These are phyloP conservation scores for Forsythia viridissima DNA, from an alignment of 257 asterid genomes.

Conservation along the genomic window DNA sequence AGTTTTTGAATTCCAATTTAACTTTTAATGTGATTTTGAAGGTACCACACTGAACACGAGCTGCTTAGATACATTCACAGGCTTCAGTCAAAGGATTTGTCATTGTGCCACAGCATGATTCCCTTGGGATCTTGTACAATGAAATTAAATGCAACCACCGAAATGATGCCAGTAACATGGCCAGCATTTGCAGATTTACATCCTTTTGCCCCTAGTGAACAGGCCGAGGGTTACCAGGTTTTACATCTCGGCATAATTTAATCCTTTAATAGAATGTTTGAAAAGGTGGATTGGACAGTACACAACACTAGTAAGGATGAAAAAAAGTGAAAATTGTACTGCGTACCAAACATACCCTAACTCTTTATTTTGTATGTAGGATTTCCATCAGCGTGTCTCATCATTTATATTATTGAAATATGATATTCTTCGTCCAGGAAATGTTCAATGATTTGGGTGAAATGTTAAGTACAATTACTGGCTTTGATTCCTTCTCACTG, in stretches of 20 bases:
- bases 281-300: no score
- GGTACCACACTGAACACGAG: slow-evolving; percentile 58
- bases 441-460: slow-evolving; percentile 51
- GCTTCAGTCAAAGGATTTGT: slow-evolving; percentile 46
- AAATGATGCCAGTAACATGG: slow-evolving; percentile 64
- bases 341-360: no score
- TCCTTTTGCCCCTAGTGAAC: slow-evolving; percentile 52
- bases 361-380: neutral
- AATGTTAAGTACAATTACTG: slow-evolving; percentile 47
- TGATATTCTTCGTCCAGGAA: slow-evolving; percentile 31
- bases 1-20: slow-evolving; percentile 1
- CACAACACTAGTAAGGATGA: no score
- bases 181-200: slow-evolving; percentile 48
- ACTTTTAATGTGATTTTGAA: slow-evolving; percentile 21
- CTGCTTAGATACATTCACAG: slow-evolving; percentile 44
- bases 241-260: neutral
- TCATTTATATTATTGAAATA: neutral
- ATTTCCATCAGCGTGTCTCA: neutral
- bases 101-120: slow-evolving; percentile 55
- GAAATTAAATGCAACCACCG: slow-evolving; percentile 56
- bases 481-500: slow-evolving; percentile 54
- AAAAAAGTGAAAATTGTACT: neutral
- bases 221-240: slow-evolving; percentile 51
- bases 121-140: slow-evolving; percentile 61
- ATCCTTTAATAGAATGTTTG: neutral